Evolutionary conservation across 306 rosid genomes (phyloP).

Genomic region (Quercus bicolor): DNA sequence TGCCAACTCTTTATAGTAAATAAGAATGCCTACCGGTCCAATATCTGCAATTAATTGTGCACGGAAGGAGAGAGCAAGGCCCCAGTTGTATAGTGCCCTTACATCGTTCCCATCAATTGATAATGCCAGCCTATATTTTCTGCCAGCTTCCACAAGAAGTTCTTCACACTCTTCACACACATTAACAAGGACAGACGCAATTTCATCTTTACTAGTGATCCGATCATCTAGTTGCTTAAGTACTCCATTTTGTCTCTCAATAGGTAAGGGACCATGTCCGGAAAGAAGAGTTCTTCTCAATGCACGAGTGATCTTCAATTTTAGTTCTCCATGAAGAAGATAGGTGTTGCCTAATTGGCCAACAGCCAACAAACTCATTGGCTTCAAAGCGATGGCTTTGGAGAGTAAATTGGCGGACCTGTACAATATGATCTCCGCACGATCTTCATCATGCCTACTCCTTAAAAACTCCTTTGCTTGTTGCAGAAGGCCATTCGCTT

Average conservation of each 20-base stretch:
- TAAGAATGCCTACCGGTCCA: constrained; percentile 73
- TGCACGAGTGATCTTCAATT: constrained; percentile 75
- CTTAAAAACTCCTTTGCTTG: constrained; percentile 70
- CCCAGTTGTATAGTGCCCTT: constrained; percentile 94
- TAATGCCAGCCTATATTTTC: constrained; percentile 85
- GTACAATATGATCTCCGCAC: constrained; percentile 66
- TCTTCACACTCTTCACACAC: constrained; percentile 91
- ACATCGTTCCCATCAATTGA: constrained; percentile 80
- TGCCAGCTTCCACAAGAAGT: constrained; percentile 86
- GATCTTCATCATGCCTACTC: constrained; percentile 48
- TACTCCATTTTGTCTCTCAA: constrained; percentile 44
- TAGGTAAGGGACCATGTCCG: constrained; percentile 37
- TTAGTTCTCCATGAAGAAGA: constrained; percentile 95
- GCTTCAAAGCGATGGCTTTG: constrained; percentile 78
- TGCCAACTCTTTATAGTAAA: background rate
- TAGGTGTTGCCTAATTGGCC: constrained; percentile 87
- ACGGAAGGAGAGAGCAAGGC: constrained; percentile 93
- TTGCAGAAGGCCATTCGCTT: constrained; percentile 68
- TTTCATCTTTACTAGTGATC: constrained; percentile 49
- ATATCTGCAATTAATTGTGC: constrained; percentile 89
- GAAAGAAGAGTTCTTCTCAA: constrained; percentile 73
- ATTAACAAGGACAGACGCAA: constrained; percentile 59
- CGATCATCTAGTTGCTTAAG: constrained; percentile 40
- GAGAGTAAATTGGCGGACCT: constrained; percentile 68
- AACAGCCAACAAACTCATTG: constrained; percentile 89